phyloP scores from a whole-genome alignment of 2,329 filamentous ascomycete genomes.

The Zymoseptoria crescenta region DNA sequence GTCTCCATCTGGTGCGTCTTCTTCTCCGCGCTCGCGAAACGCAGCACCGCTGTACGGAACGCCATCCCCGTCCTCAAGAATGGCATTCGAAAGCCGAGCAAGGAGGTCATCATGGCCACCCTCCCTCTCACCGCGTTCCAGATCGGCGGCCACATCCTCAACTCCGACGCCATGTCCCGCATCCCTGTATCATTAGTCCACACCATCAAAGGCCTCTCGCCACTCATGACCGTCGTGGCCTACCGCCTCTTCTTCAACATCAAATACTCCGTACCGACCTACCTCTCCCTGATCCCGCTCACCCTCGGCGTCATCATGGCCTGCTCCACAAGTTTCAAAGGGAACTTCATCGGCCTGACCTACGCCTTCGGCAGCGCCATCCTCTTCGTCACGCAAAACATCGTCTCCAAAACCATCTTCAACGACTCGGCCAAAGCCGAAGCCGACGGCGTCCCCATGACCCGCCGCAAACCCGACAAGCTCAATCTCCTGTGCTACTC shows the following conservation, averaged over 20 bases:
- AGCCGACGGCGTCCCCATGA: conserved; percentile 56
- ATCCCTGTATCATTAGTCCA: conserved; percentile 96
- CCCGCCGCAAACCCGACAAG: conserved; percentile 81
- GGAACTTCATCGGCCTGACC: conserved; percentile 81
- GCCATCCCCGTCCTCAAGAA: conserved; percentile 72
- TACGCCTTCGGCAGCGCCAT: conserved; percentile 85
- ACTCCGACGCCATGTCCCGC: conserved; percentile 84
- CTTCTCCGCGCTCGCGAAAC: conserved; percentile 64
- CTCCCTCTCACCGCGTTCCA: conserved; percentile 90
- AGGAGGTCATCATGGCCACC: conserved; percentile 76
- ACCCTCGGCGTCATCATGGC: conserved; percentile 93
- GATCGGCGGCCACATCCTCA: conserved; percentile 86
- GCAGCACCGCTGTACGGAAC: conserved; percentile 63
- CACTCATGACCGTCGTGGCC: conserved; percentile 87
- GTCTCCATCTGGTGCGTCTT: conserved; percentile 82
- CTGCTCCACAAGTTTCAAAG: conserved; percentile 85
- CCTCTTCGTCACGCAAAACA: conserved; percentile 96
- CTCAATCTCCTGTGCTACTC: conserved; percentile 95
- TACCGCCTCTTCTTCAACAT: conserved; percentile 87
- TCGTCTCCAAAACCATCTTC: conserved; percentile 95
- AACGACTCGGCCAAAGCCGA: conserved; percentile 86
- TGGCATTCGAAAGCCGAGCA: conserved; percentile 71
- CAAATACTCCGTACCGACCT: conserved; percentile 77
- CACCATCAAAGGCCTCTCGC: conserved; percentile 95
- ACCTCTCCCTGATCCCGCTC: conserved; percentile 66